These are phyloP conservation scores for Beauveria australis DNA, from an alignment of 2,329 filamentous ascomycete genomes.

Conservation along the genomic window DNA sequence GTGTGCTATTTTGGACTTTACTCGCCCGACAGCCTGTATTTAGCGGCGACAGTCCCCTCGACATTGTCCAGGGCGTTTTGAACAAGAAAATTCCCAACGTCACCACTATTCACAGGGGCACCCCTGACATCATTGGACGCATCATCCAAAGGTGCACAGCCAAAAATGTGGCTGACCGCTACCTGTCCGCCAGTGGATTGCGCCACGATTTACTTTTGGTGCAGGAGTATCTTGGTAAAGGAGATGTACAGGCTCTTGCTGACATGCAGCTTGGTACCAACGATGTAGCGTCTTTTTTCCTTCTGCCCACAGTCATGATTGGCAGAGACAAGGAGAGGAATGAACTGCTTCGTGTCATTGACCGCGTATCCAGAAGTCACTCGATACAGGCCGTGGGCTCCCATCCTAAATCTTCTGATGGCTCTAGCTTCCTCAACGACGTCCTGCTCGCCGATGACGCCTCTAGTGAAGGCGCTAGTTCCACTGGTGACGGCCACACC, in stretches of 20 bases:
- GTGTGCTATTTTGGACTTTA: conserved; percentile 81
- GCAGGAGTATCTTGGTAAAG: conserved; percentile 65
- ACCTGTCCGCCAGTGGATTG: conserved; percentile 80
- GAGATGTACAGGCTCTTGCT: conserved; percentile 61
- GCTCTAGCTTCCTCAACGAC: conserved; percentile 45
- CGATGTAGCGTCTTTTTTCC: conserved; percentile 88
- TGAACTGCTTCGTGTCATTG: conserved; percentile 64
- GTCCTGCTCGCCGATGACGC: conserved; percentile 39
- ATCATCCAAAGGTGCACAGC: conserved; percentile 90
- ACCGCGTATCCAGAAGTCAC: conserved; percentile 64
- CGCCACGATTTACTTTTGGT: conserved; percentile 72
- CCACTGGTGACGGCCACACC: conserved; percentile 39
- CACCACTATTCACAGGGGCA: conserved; percentile 68
- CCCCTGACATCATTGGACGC: conserved; percentile 72
- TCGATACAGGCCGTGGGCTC: conserved; percentile 34
- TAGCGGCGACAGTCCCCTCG: conserved; percentile 69
- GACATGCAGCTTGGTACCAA: conserved; percentile 71
- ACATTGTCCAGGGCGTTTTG: conserved; percentile 86
- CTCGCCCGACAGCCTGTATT: conserved; percentile 75
- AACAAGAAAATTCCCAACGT: conserved; percentile 70
- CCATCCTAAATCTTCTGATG: conserved; percentile 42
- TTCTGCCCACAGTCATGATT: conserved; percentile 73
- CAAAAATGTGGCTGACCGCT: conserved; percentile 79
- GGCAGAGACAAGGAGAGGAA: conserved; percentile 67
- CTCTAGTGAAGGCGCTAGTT: conserved; percentile 54